Evolutionary conservation across 2,329 filamentous ascomycete species (phyloP), one percentile per base, ranked within the genome.

Genomic region (Xylariomycetidae sp.): DNA sequence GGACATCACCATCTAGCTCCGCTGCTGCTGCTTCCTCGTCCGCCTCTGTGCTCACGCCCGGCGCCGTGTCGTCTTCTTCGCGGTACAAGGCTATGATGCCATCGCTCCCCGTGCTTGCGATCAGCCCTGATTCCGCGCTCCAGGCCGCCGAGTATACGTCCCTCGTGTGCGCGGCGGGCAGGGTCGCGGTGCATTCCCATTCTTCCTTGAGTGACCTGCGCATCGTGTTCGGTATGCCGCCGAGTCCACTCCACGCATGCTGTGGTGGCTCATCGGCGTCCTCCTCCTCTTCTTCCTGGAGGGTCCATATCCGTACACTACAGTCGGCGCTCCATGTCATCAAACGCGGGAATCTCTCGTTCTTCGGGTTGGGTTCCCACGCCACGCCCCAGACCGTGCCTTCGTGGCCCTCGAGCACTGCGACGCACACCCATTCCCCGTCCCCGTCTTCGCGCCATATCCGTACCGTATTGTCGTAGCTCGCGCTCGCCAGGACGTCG

Each of bases 381-480:
- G 89, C 81, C 11, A 96, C 57, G 45, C 80, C 85, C 92, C 92
- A 98, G 9, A 97, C 89, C 3, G 92, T 98, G 3, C 83, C 85
- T 17, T 64, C 67, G 56, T 97, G 90, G 1, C 85, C 88, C 47
- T 83, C 77, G 16, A 97, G 67, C 28, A 88, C 77, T 8, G 84
- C 77, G 17, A 95, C 85, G 54, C 90, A 94, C 9, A 84, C 84
- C 92, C 92, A 98, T 57, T 97, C 90, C 20, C 73, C 74, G 53
- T 96, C 90, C 22, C 77, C 72, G 59, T 96, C 90, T 64, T 95
- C 89, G 29, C 85, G 77, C 81, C 90, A 97, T 38, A 97, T 64
- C 38, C 90, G 68, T 19, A 95, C 82, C 5, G 85, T 92, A 56
- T 97, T 85, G 54, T 98, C 92, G 59, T 98, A 98, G 57, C 87